Conservation (phyloP, 192 early-diverging fungal species). For the Coemansia asiatica region DNA sequence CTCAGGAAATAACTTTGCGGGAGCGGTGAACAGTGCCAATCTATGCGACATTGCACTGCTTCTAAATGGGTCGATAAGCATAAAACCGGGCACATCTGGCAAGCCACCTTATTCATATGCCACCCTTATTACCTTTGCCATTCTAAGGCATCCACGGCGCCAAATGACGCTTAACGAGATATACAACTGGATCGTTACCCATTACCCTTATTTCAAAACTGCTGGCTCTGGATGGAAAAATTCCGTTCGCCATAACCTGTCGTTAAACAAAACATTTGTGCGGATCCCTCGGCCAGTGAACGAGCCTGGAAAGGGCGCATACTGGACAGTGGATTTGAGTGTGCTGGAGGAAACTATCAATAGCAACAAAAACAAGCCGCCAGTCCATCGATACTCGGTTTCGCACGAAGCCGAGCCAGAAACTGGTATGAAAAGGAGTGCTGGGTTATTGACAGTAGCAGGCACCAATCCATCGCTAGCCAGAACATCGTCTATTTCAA, state of each 20-base stretch:
- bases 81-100: conserved; percentile 41
- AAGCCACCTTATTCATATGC: conserved; percentile 87
- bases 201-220: conserved; percentile 77
- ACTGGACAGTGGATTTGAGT: conserved; percentile 73
- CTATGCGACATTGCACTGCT: conserved; percentile 48
- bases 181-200: conserved; percentile 75
- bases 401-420: conserved; percentile 7
- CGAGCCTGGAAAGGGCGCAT: conserved; percentile 85
- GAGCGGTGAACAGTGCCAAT: conserved; percentile 3
- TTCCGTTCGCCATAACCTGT: conserved; percentile 88
- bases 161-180: conserved; percentile 83
- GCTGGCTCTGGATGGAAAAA: conserved; percentile 79
- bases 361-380: conserved; percentile 17
- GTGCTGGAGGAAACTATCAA: conserved; percentile 36
- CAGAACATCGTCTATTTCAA: background rate
- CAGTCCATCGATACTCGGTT: conserved; percentile 28
- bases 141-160: conserved; percentile 63
- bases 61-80: conserved; percentile 43
- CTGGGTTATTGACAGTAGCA: background rate
- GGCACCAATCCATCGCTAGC: no score
- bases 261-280: conserved; percentile 79
- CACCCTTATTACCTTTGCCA: conserved; percentile 79
- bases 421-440: background rate
- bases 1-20: background rate
- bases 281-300: conserved; percentile 75